Percentiles rank a stretch among this genome's conserved stretches.
phyloP scores from a whole-genome alignment of 495 filamentous ascomycete genomes.

The Paragyromitra xinjiangensis region DNA sequence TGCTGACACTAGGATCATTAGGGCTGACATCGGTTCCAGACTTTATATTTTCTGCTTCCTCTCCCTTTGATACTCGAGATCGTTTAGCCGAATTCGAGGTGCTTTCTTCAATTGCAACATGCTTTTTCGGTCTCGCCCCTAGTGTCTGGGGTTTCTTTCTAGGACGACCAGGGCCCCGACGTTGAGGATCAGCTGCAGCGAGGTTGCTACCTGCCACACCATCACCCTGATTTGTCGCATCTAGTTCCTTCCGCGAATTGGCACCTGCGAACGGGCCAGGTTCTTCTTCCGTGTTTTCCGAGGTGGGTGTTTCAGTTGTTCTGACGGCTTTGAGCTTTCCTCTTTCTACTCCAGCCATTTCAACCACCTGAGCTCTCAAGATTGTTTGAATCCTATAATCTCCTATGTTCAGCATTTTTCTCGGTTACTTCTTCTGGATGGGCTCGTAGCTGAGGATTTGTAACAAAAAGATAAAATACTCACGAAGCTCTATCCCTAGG shows the following conservation, averaged over 20 bases:
- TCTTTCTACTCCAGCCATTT: conserved; percentile 49
- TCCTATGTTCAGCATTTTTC: conserved; percentile 34
- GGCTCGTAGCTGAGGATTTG: neutral
- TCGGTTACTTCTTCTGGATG: neutral
- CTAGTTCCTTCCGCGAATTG: conserved; percentile 2
- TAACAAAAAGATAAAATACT: conserved; percentile 7
- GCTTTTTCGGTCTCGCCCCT: conserved; percentile 27
- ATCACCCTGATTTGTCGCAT: conserved; percentile 9
- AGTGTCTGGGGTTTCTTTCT: conserved; percentile 31
- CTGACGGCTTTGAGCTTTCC: conserved; percentile 40
- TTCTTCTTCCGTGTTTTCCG: conserved; percentile 20
- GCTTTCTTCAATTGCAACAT: conserved; percentile 27
- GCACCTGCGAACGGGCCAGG: neutral
- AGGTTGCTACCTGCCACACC: conserved; percentile 8
- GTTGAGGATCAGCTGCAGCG: conserved; percentile 17
- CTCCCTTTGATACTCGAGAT: conserved; percentile 29
- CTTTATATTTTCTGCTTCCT: conserved; percentile 7
- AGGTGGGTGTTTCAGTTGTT: conserved; percentile 11
- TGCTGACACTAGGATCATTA: conserved; percentile 19
- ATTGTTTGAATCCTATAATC: conserved; percentile 39
- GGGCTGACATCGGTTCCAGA: neutral
- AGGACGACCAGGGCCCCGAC: conserved; percentile 43
- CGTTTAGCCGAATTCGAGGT: conserved; percentile 20
- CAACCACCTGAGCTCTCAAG: conserved; percentile 44
- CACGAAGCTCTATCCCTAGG: conserved; percentile 38